Base-by-base conservation (phyloP, 2,329 filamentous ascomycete genomes). In the Ceratocystis alfenasii region DNA sequence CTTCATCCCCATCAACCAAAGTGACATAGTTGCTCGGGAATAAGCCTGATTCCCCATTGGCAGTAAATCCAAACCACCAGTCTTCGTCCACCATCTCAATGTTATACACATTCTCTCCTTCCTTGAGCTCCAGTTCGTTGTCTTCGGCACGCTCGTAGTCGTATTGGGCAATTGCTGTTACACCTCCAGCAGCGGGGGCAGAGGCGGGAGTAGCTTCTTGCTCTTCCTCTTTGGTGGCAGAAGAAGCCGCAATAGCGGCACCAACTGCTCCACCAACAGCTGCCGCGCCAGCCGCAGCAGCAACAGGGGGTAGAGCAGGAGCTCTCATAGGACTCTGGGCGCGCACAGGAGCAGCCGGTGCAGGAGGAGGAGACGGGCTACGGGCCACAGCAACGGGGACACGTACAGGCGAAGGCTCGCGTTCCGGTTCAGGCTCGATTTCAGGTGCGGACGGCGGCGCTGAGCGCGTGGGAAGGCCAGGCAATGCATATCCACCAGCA, bases 11-110 rank as follows among this genome's bases (percentile, higher is more conserved):
- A 46, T 88, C 87, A 45, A 94, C 80, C 25, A 96, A 75, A 74
- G 96, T 91, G 64, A 99, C 93, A 70, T 99, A 99, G 79, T 96
- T 97, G 78, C 90, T 94, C 4, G 94, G 94, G 81, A 99, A 97
- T 45, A 99, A 80, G 61, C 94, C 94, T 67, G 81, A 87, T 75
- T 96, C 90, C 71, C 94, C 94, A 68, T 80, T 81, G 25, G 82
- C 78, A 78, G 97, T 99, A 70, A 88, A 89, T 55, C 95, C 94
- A 83, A 96, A 88, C 94, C 94, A 99, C 94, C 94, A 99, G 74
- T 99, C 93, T 63, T 95, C 88, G 71, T 97, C 94, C 1, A 99
- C 90, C 89, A 95, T 95, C 69, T 97, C 90, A 72, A 99, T 96
- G 73, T 96, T 87, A 28, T 83, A 91, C 46, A 99, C 87, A 69